Evolutionary conservation across 805 yeast genomes (phyloP).

Genomic region (Lipomyces starkeyi): DNA sequence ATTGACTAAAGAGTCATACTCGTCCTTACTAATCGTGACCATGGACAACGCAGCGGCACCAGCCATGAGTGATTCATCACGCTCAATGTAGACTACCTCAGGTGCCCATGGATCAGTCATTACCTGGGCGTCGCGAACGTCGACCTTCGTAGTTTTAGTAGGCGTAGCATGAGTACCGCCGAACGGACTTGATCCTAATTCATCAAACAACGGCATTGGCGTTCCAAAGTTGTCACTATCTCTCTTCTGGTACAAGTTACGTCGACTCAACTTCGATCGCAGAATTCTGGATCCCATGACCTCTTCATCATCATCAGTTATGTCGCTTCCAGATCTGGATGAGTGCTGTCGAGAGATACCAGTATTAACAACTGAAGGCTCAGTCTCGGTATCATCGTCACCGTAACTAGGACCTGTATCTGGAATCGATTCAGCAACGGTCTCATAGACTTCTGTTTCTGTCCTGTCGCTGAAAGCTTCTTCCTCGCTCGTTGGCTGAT

Average conservation of each 20-base stretch:
- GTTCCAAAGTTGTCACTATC: conserved; percentile 33
- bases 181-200: conserved; percentile 32
- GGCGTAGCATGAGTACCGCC: conserved; percentile 18
- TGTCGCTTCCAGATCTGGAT: neutral
- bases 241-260: conserved; percentile 16
- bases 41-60: conserved; percentile 28
- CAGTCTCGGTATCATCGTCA: conserved; percentile 46
- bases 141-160: conserved; percentile 7
- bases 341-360: conserved; percentile 1
- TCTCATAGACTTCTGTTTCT: conserved; percentile 38
- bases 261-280: conserved; percentile 11
- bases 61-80: conserved; percentile 18
- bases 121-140: conserved; percentile 11
- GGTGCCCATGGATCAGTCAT: conserved; percentile 31
- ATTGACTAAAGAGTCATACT: conserved; percentile 15
- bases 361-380: conserved; percentile 24
- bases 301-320: conserved; percentile 32
- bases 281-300: conserved; percentile 26
- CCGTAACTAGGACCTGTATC: conserved; percentile 29
- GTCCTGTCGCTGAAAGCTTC: conserved; percentile 17
- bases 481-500: conserved; percentile 42
- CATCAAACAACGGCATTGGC: conserved; percentile 33
- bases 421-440: conserved; percentile 42
- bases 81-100: conserved; percentile 10
- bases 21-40: conserved; percentile 18